Base-by-base conservation (phyloP, 148 eudicot genomes). In the Camellia sinensis region DNA sequence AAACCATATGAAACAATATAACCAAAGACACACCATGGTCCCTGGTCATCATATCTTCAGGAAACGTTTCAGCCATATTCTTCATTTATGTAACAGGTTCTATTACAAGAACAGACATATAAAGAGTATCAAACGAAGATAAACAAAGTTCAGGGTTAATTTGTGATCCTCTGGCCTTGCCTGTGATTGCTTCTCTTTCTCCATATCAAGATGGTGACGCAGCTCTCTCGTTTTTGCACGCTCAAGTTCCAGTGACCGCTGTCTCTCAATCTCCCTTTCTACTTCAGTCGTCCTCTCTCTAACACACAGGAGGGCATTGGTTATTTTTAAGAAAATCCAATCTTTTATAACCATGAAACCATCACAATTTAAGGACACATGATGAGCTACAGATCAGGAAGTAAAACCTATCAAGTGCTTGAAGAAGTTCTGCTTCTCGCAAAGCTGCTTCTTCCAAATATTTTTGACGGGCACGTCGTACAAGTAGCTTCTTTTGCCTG, bases 131-230 rank as follows among this genome's bases (percentile, higher is more conserved):
- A 65, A 77, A 64, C 17, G 44, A 13, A 50, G 54, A 76, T 7
- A 44, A 5, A 45, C 66, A 75, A 37, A 75, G 41, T 41, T 75
- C 29, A 15, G 9, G 22, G 64, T 63, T 62, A 76, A 76, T 60
- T 63, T 59, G 67, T 61, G 13, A 64, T 45, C 15, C 12, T 41
- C 67, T 54, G 7, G 48, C 56, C 93, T 85, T 87, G 83, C 97
- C 93, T 93, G 97, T 74, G 93, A 65, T 85, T 91, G 94, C 86
- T 86, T 91, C 83, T 93, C 97, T 89, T 87, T 93, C 88, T 93
- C 94, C 80, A 93, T 71, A 22, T 91, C 94, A 84, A 93, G 91
- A 82, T 87, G 90, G 82, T 91, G 89, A 72, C 91, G 90, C 45
- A 93, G 87, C 84, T 93, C 97, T 82, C 91, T 89, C 6, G 97